Percentiles rank a stretch among this genome's conserved stretches.
phyloP scores from a whole-genome alignment of 2,329 filamentous ascomycete genomes.

The Trichoderma afroharzianum region DNA sequence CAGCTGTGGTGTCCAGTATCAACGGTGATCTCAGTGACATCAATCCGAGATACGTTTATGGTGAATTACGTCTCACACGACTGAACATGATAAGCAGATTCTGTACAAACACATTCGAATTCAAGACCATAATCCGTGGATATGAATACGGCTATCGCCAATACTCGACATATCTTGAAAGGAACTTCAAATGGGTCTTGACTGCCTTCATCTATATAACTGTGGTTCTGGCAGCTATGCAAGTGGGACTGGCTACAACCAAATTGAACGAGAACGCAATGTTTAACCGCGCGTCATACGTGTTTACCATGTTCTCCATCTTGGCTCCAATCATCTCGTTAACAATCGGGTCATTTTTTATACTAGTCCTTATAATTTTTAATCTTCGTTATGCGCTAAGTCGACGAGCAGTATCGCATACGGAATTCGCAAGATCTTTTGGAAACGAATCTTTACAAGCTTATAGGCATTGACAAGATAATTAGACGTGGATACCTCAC shows the following conservation, averaged over 20 bases:
- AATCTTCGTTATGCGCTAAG: neutral
- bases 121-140: neutral
- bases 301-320: slow-evolving; percentile 46
- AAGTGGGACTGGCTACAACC: slow-evolving; percentile 40
- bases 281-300: slow-evolving; percentile 42
- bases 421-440: neutral
- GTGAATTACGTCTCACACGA: neutral
- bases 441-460: neutral
- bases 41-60: neutral
- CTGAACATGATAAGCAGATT: neutral
- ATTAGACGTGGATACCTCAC: rapidly evolving
- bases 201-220: slow-evolving; percentile 39
- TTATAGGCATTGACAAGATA: neutral
- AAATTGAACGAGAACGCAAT: slow-evolving; percentile 27
- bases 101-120: neutral
- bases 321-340: neutral
- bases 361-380: neutral
- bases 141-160: slow-evolving; percentile 6
- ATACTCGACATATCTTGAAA: slow-evolving; percentile 21
- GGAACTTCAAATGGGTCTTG: slow-evolving; percentile 39
- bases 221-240: slow-evolving; percentile 46
- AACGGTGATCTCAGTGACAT: neutral
- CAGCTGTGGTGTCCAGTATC: neutral
- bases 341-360: neutral
- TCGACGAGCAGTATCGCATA: neutral